Percentiles rank a stretch among this genome's conserved stretches.
phyloP scores from a whole-genome alignment of 176 grass and related monocot genomes.

The Carex pumila region DNA sequence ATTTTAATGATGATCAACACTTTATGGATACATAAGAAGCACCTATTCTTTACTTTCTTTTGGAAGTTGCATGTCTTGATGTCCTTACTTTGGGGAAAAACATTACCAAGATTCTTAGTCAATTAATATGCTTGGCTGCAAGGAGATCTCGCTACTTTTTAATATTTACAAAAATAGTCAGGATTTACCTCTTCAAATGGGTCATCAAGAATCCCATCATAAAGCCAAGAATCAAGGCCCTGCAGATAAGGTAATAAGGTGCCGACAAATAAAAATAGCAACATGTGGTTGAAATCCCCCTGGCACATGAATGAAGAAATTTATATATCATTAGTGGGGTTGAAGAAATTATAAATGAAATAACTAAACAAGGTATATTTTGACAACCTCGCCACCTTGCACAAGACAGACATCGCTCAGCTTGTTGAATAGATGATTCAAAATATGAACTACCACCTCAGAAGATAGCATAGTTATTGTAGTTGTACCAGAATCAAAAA shows the following conservation, averaged over 20 bases:
- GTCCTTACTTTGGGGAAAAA: no score
- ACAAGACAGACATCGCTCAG: constrained; percentile 80
- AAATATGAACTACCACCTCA: constrained; percentile 66
- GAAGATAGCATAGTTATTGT: constrained; percentile 23
- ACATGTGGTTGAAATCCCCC: constrained; percentile 79
- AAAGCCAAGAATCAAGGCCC: constrained; percentile 90
- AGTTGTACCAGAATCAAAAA: constrained; percentile 32
- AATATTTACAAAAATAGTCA: background rate
- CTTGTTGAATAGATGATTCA: constrained; percentile 68
- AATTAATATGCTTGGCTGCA: background rate
- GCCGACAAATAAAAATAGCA: constrained; percentile 59
- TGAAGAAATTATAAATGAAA: constrained; percentile 11
- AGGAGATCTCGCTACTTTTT: background rate
- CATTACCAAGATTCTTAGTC: background rate
- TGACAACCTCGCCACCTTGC: constrained; percentile 76
- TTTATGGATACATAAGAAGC: background rate
- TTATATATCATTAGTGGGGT: background rate
- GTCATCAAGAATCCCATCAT: constrained; percentile 96
- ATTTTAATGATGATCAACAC: background rate
- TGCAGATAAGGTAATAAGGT: constrained; percentile 89
- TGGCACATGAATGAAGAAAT: constrained; percentile 31
- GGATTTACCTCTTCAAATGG: constrained; percentile 79
- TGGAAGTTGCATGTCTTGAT: no score
- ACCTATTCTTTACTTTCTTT: background rate
- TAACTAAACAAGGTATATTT: constrained; percentile 8